Percentiles rank a stretch among this genome's conserved stretches.
These are phyloP conservation scores for Pichia norvegensis DNA, from an alignment of 1,139 yeast species.

Conservation along the genomic window DNA sequence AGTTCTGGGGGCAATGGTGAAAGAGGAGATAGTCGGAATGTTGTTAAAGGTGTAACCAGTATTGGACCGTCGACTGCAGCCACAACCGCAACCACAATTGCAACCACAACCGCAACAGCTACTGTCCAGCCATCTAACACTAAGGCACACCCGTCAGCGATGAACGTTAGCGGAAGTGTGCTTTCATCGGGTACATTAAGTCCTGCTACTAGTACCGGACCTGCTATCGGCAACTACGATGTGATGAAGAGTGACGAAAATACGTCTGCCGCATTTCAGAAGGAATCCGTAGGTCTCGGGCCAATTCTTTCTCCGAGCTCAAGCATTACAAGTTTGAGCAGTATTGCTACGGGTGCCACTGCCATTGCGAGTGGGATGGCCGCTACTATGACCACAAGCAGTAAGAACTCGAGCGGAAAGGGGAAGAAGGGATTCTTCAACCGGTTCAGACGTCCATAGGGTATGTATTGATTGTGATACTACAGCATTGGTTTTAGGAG, in stretches of 20 bases:
- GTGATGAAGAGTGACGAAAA: not conserved
- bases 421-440: conserved; percentile 2
- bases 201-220: not conserved
- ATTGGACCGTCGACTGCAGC: not conserved
- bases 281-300: not conserved
- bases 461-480: not conserved
- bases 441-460: conserved; percentile 1
- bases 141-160: not conserved
- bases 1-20: not conserved
- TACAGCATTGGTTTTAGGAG: no score
- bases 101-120: no score
- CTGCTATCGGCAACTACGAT: not conserved
- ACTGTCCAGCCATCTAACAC: not conserved
- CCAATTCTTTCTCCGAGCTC: not conserved
- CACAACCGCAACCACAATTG: not conserved
- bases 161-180: not conserved
- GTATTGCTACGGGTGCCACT: not conserved
- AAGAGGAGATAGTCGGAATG: no score
- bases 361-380: not conserved
- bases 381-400: not conserved
- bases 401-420: not conserved
- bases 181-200: not conserved
- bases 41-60: not conserved
- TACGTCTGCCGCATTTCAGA: not conserved
- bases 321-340: not conserved